Base-by-base conservation (phyloP, 352 stramenopile species). In the Globisporangium yorkense region DNA sequence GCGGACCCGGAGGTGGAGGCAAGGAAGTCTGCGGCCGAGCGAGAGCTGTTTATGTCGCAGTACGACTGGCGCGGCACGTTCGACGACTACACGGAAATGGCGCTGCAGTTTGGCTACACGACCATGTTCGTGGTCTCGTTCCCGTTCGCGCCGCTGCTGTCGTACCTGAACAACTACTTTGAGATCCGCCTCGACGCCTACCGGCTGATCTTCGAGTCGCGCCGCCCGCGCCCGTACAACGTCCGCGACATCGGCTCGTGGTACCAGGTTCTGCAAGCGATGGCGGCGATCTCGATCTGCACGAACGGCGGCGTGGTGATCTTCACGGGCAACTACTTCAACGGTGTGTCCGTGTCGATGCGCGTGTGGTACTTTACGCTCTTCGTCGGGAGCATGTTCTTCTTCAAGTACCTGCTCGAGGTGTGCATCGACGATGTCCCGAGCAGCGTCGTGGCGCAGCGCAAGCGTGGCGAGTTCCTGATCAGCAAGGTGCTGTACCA, bases 81-180 rank as follows among this genome's bases (percentile, higher is more conserved):
- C 61, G 88, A 94, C 57, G 90, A 98, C 65, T 98, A 97, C 70
- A 88, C 96, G 39, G 93, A 98, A 68, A 96, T 94, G 79, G 81
- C 88, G 5, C 75, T 96, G 55, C 82, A 94, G 69, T 96, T 94
- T 37, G 86, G 86, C 45, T 96, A 93, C 64, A 92, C 83, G 35
- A 92, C 74, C 18, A 90, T 96, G 74, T 96, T 96, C 84, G 92
- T 96, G 1, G 85, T 90, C 16, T 92, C 92, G 31, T 98, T 97
- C 94, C 94, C 94, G 3, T 80, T 98, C 59, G 93, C 93, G 43
- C 85, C 91, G 46, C 55, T 98, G 49, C 78, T 97, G 21, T 94
- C 91, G 51, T 93, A 95, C 59, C 62, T 96, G 51, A 96, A 96
- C 59, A 97, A 97, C 68, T 87, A 93, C 59, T 84, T 98, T 56